Evolutionary conservation across 768 basidiomycete species (phyloP), one percentile per base, ranked within the genome.

Genomic region (Cystoderma amianthinum): DNA sequence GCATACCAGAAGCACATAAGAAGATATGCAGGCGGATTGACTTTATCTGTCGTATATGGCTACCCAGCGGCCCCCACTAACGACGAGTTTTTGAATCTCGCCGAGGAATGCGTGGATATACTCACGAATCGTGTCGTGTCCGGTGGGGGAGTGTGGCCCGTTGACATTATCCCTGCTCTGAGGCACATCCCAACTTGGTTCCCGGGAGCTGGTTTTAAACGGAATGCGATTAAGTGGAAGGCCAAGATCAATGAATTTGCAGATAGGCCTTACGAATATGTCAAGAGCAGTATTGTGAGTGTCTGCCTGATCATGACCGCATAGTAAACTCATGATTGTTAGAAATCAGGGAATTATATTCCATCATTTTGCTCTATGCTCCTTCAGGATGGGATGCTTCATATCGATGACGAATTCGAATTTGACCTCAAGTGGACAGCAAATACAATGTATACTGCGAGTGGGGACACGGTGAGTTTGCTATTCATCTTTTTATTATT

Each of bases 391-490:
- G 57, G 65, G 23, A 55, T 56, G 35, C 47, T 60, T 46, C 64
- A 62, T 36, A 42, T 58, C 25, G 59, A 56, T 22, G 57, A 67
- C 4, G 53, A 70, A 7, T 73, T 71, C 35, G 80, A 84, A 50
- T 78, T 78, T 46, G 85, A 88, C 48, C 64, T 87, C 36, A 80
- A 82, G 44, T 85, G 84, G 82, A 78, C 82, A 1, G 85, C 86
- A 13, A 86, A 87, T 56, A 85, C 84, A 21, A 85, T 88, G 81
- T 87, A 83, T 54, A 63, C 70, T 5, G 77, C 73, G 12, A 80
- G 80, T 48, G 65, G 74, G 25, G 83, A 85, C 49, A 84, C 81
- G 0, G 82, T 80, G 35, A n/a, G 57, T 50, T 2, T 16, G 9
- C 32, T 37, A 33, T 21, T 21, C 39, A 20, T 17, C 16, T 34